These are phyloP conservation scores for Lycium ferocissimum DNA, from an alignment of 257 asterid species.

Conservation along the genomic window DNA sequence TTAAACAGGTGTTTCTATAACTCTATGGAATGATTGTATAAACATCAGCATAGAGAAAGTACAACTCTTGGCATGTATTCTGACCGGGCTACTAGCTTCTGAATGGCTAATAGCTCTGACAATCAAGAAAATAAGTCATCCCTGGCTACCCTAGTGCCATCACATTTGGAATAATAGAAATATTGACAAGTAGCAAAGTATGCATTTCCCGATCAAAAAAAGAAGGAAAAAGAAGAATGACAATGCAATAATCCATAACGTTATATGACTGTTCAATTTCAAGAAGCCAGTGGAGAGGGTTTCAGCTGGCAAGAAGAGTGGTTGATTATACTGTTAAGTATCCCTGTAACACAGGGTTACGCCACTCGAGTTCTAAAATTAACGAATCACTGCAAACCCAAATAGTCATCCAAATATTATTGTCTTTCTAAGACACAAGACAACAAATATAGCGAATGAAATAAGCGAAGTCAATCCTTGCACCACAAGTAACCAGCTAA, in stretches of 20 bases:
- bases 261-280: background rate
- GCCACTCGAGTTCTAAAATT: conserved; percentile 17
- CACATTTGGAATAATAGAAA: conserved; percentile 8
- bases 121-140: conserved; percentile 21
- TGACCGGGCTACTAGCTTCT: background rate
- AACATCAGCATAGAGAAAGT: background rate
- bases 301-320: background rate
- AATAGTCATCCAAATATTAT: conserved; percentile 18
- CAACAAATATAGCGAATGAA: background rate
- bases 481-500: conserved; percentile 11
- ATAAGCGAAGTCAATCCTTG: conserved; percentile 8
- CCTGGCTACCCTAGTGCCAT: background rate
- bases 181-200: background rate
- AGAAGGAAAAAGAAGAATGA: background rate
- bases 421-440: background rate
- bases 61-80: background rate
- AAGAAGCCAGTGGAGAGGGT: background rate
- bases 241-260: conserved; percentile 16
- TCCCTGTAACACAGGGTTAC: background rate
- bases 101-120: background rate
- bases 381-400: background rate
- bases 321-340: background rate
- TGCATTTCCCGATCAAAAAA: background rate
- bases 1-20: background rate
- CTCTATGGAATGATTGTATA: background rate